Evolutionary conservation across 371 early-diverging fungal genomes (phyloP).

Genomic region (Furculomyces boomerangus): DNA sequence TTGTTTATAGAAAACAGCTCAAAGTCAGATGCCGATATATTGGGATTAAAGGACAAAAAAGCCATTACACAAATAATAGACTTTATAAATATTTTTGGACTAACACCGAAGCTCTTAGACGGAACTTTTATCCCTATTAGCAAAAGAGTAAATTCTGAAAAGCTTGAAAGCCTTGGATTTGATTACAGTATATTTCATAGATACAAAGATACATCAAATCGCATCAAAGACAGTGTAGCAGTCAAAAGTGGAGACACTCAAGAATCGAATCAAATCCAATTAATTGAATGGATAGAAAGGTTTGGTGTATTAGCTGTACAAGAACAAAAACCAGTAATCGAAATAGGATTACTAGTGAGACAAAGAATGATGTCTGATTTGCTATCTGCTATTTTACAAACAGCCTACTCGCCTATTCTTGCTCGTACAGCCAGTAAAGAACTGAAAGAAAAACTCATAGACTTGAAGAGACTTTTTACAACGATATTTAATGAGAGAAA

Average conservation of each 20-base stretch:
- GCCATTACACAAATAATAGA: background rate
- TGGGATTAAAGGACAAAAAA: conserved; percentile 1
- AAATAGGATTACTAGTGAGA: background rate
- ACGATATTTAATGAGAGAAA: background rate
- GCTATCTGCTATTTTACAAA: background rate
- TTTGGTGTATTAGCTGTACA: background rate
- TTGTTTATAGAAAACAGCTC: background rate
- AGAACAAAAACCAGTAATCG: background rate
- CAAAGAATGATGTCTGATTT: background rate
- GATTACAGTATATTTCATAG: background rate
- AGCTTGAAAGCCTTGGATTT: background rate
- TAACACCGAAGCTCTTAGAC: background rate
- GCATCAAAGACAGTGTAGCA: background rate
- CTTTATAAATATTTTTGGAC: background rate
- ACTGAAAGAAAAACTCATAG: background rate
- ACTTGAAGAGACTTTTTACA: background rate
- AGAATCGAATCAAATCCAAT: background rate
- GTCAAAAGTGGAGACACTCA: background rate
- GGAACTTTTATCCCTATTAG: background rate
- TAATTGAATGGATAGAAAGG: background rate
- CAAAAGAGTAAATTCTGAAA: background rate
- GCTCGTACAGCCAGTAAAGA: background rate
- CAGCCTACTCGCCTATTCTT: background rate
- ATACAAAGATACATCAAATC: background rate
- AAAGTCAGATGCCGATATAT: background rate